These are phyloP conservation scores for Lasiosphaeria hispida DNA, from an alignment of 495 filamentous ascomycete species.

Conservation along the genomic window DNA sequence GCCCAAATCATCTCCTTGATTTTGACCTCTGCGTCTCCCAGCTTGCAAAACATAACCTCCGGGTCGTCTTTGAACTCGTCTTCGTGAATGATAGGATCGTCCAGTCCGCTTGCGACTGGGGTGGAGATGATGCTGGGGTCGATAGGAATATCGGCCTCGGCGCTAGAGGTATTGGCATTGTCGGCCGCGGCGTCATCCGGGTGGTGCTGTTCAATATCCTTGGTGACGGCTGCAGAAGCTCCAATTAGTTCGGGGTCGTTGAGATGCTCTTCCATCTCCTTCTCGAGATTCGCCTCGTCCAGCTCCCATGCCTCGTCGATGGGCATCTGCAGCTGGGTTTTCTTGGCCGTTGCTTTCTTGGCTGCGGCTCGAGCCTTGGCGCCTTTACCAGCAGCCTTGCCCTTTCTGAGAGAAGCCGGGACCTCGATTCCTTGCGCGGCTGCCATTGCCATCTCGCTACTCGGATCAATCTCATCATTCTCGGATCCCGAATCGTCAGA, in stretches of 20 bases:
- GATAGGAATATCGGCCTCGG: not conserved
- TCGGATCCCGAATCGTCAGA: conserved; percentile 33
- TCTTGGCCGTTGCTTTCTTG: conserved; percentile 16
- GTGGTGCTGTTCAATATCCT: conserved; percentile 27
- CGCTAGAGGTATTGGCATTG: not conserved
- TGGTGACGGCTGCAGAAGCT: conserved; percentile 34
- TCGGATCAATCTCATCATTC: conserved; percentile 27
- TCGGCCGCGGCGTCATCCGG: conserved; percentile 19
- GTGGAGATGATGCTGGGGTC: conserved; percentile 4
- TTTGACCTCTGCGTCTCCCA: conserved; percentile 65
- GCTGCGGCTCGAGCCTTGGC: not conserved
- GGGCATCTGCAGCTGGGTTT: conserved; percentile 23
- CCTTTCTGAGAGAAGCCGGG: conserved; percentile 15
- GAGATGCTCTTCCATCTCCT: conserved; percentile 50
- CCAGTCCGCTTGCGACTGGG: conserved; percentile 23
- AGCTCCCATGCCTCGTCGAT: conserved; percentile 49
- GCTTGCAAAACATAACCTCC: conserved; percentile 74
- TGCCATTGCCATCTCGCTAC: conserved; percentile 35
- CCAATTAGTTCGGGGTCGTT: conserved; percentile 45
- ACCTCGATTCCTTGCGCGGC: conserved; percentile 29
- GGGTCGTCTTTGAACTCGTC: conserved; percentile 83
- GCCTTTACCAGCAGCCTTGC: conserved; percentile 7
- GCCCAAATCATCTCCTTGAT: conserved; percentile 90
- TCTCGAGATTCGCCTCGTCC: conserved; percentile 47
- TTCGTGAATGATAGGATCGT: conserved; percentile 61